Percentiles rank a stretch among this genome's conserved stretches.
phyloP scores from a whole-genome alignment of 73 alveolate species.

The Stentor coeruleus region DNA sequence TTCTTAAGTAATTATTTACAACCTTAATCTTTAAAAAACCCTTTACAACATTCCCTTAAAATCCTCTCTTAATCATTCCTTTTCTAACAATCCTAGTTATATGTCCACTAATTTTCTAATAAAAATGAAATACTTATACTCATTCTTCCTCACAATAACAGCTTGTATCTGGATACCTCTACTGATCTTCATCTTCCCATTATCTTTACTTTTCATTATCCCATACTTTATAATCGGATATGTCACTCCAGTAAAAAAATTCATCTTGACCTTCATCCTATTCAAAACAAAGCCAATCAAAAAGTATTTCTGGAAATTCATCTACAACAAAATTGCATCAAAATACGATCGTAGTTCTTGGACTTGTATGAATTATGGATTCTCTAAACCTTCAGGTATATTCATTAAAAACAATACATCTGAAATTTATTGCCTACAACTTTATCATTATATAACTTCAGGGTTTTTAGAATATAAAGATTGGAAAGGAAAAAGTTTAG shows the following conservation, averaged over 20 bases:
- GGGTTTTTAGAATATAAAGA: slow-evolving; percentile 31
- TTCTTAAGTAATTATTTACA: too few relatives aligned
- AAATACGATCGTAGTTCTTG: slow-evolving; percentile 8
- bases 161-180: not conserved
- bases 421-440: slow-evolving; percentile 51
- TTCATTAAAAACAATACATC: slow-evolving; percentile 46
- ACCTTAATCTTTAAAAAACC: not conserved
- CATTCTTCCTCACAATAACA: not conserved
- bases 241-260: too few relatives aligned
- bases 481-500: slow-evolving; percentile 51
- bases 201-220: not conserved
- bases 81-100: not conserved
- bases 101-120: not conserved
- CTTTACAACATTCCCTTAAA: not conserved
- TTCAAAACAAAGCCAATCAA: not conserved
- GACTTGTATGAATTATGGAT: slow-evolving; percentile 71
- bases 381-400: slow-evolving; percentile 56
- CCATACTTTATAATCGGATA: too few relatives aligned
- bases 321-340: not conserved
- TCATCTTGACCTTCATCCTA: not conserved
- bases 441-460: slow-evolving; percentile 60
- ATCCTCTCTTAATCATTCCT: not conserved
- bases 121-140: too few relatives aligned
- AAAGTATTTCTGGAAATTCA: not conserved
- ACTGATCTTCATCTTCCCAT: not conserved